These are phyloP conservation scores for Heracleum sosnowskyi DNA, from an alignment of 129 eudicot genomes.

Conservation along the genomic window DNA sequence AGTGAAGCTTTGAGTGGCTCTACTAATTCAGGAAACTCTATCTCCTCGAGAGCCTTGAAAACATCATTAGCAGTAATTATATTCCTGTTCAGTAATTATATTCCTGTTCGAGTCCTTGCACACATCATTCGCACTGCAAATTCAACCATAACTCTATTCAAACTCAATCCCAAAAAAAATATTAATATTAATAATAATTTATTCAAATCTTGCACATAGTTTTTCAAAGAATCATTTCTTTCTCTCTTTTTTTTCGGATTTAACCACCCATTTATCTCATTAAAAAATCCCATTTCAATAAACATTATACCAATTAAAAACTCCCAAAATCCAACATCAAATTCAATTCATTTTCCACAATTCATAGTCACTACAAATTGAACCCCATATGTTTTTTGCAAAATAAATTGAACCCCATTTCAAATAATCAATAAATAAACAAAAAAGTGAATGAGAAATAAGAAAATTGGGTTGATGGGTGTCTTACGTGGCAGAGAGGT, in stretches of 20 bases:
- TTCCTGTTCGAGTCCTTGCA: constrained; percentile 89
- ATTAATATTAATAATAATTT: background rate
- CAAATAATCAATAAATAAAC: background rate
- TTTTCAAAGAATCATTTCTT: background rate
- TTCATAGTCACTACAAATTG: background rate
- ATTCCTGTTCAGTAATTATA: constrained; percentile 64
- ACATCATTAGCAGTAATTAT: constrained; percentile 77
- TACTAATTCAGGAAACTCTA: constrained; percentile 76
- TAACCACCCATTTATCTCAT: background rate
- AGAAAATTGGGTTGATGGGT: too few species aligned
- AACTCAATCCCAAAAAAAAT: background rate
- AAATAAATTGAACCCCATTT: background rate
- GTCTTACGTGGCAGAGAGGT: background rate
- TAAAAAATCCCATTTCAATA: background rate
- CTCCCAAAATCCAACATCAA: background rate
- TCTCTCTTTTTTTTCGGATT: background rate
- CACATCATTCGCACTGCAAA: constrained; percentile 81
- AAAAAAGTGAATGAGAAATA: background rate
- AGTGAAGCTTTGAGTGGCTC: constrained; percentile 69
- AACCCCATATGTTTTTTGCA: background rate
- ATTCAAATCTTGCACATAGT: background rate
- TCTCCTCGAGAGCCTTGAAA: constrained; percentile 85
- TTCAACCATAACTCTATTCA: background rate
- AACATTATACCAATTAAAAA: background rate
- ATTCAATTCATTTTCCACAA: background rate